Percentiles rank a stretch among this genome's conserved stretches.
phyloP scores from a whole-genome alignment of 129 eudicot species.

The Pulicaria dysenterica region DNA sequence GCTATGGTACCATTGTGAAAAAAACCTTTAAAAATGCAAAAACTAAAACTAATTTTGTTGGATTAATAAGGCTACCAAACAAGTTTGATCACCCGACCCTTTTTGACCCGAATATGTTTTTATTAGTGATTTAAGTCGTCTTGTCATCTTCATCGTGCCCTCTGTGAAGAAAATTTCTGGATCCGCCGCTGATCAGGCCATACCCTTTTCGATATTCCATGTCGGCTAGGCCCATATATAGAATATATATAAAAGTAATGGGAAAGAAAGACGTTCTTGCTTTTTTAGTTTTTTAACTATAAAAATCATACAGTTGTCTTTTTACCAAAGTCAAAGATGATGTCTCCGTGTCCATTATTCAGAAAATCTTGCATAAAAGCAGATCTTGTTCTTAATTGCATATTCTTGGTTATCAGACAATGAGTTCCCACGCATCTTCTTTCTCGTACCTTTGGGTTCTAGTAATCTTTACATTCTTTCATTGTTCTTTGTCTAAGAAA shows the following conservation, averaged over 20 bases:
- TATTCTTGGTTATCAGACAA: conserved; percentile 18
- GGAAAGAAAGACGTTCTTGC: background rate
- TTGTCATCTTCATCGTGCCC: too few relatives aligned
- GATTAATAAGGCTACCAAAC: too few relatives aligned
- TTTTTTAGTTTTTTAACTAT: conserved; percentile 24
- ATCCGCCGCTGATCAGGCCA: too few relatives aligned
- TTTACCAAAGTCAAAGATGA: conserved; percentile 23
- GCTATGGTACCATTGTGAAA: conserved; percentile 23
- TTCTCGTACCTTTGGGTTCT: conserved; percentile 30
- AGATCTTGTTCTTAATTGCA: background rate
- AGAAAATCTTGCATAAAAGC: background rate
- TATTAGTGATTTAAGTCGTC: too few relatives aligned
- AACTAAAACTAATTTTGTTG: too few relatives aligned
- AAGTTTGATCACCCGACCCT: too few relatives aligned
- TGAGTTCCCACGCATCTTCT: conserved; percentile 24
- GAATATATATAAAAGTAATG: background rate
- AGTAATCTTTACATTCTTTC: conserved; percentile 24
- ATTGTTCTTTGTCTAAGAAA: conserved; percentile 16
- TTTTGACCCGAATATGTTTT: too few relatives aligned
- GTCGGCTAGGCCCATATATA: background rate
- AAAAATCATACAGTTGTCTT: conserved; percentile 10
- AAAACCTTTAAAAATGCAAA: too few relatives aligned
- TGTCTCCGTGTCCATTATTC: conserved; percentile 15
- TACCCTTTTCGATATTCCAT: background rate
- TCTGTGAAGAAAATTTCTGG: too few relatives aligned